Conservation (phyloP, 441 rosid species). For the Aquilaria agallochum region DNA sequence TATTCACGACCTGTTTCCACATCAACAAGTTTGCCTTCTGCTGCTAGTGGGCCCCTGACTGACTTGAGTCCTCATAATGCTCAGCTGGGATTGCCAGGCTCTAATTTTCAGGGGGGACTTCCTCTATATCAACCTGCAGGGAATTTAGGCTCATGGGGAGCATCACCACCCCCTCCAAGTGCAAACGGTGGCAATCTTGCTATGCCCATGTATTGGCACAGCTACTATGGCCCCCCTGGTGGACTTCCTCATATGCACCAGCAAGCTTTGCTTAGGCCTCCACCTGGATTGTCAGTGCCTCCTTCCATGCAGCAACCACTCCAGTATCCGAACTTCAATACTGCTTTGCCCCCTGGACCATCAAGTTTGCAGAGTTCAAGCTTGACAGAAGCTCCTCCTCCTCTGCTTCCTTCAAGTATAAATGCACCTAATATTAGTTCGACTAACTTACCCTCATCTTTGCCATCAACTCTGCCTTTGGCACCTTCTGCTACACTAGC, state of each 20-base stretch:
- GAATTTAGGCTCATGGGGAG: conserved; percentile 73
- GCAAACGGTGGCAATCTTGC: conserved; percentile 62
- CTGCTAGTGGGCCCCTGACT: conserved; percentile 45
- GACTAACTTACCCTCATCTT: conserved; percentile 25
- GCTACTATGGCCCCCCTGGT: conserved; percentile 73
- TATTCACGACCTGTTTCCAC: conserved; percentile 60
- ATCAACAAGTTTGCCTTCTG: conserved; percentile 51
- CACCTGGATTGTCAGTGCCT: conserved; percentile 69
- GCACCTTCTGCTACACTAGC: conserved; percentile 48
- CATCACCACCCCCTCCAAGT: conserved; percentile 57
- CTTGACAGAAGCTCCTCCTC: conserved; percentile 54
- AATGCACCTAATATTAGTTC: conserved; percentile 24
- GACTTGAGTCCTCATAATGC: conserved; percentile 53
- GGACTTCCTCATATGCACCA: conserved; percentile 79
- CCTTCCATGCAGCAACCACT: conserved; percentile 64
- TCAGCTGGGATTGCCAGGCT: conserved; percentile 56
- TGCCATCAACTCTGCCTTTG: conserved; percentile 38
- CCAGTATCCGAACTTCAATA: conserved; percentile 71
- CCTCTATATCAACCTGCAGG: conserved; percentile 94
- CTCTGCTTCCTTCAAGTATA: conserved; percentile 37
- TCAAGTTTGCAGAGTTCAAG: conserved; percentile 38
- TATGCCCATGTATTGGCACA: conserved; percentile 87
- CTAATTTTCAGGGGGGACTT: conserved; percentile 63
- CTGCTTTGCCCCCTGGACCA: conserved; percentile 44
- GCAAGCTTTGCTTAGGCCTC: conserved; percentile 74